Conservation (phyloP, 148 eudicot genomes). For the Cornus suecica region DNA sequence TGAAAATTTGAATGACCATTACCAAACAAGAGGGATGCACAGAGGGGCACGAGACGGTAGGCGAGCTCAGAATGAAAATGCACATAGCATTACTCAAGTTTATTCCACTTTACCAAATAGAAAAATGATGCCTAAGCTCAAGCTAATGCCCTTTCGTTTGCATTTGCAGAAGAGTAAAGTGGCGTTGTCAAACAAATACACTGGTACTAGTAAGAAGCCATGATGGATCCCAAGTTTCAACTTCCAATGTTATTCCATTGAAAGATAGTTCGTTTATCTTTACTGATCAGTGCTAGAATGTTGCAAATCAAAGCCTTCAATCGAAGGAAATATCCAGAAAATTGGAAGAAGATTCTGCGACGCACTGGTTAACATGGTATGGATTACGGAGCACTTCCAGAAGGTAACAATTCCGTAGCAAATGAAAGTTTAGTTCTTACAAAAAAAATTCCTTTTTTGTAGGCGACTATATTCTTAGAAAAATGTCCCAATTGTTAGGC, state of each 20-base stretch:
- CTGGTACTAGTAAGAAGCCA: slow-evolving; percentile 5
- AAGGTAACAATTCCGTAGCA: slow-evolving; percentile 5
- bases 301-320: neutral
- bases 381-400: neutral
- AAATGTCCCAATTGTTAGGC: neutral
- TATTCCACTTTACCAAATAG: neutral
- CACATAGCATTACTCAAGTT: neutral
- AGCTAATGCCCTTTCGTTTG: slow-evolving; percentile 20
- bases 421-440: no score
- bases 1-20: neutral
- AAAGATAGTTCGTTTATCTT: slow-evolving; percentile 28
- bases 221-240: neutral
- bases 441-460: neutral
- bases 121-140: neutral
- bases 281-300: slow-evolving; percentile 10
- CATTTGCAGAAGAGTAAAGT: slow-evolving; percentile 23
- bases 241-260: slow-evolving; percentile 12
- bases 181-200: neutral
- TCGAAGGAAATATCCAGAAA: neutral
- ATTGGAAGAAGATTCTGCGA: neutral
- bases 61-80: neutral
- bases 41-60: neutral
- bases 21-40: neutral
- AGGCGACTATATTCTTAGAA: neutral
- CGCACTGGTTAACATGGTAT: neutral